Base-by-base conservation (phyloP, 1,139 yeast species). In the Candida frijolesensis region DNA sequence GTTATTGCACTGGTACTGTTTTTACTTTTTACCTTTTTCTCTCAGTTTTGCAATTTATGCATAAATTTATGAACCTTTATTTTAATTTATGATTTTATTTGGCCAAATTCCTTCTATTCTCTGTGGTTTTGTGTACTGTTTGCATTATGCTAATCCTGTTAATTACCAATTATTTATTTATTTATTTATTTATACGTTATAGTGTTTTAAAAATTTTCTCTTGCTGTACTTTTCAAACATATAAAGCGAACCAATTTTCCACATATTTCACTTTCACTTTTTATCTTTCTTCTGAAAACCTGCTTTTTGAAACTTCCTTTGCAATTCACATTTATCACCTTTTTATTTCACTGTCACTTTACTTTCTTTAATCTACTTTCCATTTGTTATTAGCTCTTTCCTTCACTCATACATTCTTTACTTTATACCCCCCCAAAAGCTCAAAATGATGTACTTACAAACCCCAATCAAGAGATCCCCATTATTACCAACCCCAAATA, bases 381-480 rank as follows among this genome's bases (percentile, higher is more conserved):
- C 14, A 18, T 22, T 35, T 15, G 7, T 25, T 25, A 9, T 25
- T 25, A 9, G 29, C 39, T 41, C n/a, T 42, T 18, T 11, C 18
- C 8, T 12, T 22, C 25, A 16, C 19, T 42, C 19, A 30, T 33
- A 15, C 11, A 15, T 22, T 19, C 15, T 12, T 33, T 32, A 14
- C 18, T 9, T 14, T 29, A 18, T 42, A 40, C 11, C 37, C 6
- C 35, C 19, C 6, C 35, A 14, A 25, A 25, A 9, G 25, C 25
- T 30, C 27, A 52, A 6, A 8, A 56, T 56, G 59, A 60, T 61
- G 59, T 59, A 60, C 42, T 57, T 63, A 51, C 66, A 62, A 50
- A 69, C 74, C 10, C 73, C 74, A 45, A 67, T 35, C 15, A 44
- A 67, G 57, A 66, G 71, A 58, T 65, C 69, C 12, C 18, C 38